Evolutionary conservation across 805 yeast species (phyloP).

Genomic region (Candida incommunis): DNA sequence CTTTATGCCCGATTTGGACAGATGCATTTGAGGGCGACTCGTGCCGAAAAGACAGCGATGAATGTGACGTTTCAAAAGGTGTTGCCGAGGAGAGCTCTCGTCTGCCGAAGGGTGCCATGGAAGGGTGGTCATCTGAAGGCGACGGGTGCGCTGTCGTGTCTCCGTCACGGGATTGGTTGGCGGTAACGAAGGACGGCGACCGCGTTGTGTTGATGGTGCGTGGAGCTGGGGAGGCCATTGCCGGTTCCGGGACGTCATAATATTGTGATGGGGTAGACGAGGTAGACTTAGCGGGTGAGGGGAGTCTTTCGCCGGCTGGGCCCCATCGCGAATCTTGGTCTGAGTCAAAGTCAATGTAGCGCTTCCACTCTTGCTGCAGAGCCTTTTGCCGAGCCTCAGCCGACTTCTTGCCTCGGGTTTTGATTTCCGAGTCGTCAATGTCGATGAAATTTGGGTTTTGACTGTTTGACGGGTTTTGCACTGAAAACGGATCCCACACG

Average conservation of each 20-base stretch:
- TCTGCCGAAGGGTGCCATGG: no score
- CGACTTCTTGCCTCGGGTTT: background rate
- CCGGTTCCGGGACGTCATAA: background rate
- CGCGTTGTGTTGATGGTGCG: no score
- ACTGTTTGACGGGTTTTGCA: background rate
- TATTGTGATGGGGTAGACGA: background rate
- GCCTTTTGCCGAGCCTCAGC: background rate
- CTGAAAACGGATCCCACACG: background rate
- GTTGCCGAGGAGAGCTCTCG: no score
- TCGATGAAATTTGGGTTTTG: background rate
- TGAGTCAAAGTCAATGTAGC: background rate
- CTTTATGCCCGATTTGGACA: no score
- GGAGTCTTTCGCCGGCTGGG: background rate
- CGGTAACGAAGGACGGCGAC: no score
- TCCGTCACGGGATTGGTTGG: no score
- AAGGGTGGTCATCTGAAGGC: no score
- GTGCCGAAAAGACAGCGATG: no score
- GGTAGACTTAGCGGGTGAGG: background rate
- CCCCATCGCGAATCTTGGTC: constrained; percentile 1
- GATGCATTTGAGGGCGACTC: no score
- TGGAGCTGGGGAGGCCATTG: background rate
- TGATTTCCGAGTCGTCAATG: background rate
- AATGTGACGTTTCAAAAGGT: no score
- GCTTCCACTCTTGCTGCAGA: background rate
- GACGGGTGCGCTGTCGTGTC: no score